A percentile compares a stretch with the other conserved stretches of the same genome.
Conservation (phyloP, 805 yeast species). For the Metschnikowia noctiluminum region DNA sequence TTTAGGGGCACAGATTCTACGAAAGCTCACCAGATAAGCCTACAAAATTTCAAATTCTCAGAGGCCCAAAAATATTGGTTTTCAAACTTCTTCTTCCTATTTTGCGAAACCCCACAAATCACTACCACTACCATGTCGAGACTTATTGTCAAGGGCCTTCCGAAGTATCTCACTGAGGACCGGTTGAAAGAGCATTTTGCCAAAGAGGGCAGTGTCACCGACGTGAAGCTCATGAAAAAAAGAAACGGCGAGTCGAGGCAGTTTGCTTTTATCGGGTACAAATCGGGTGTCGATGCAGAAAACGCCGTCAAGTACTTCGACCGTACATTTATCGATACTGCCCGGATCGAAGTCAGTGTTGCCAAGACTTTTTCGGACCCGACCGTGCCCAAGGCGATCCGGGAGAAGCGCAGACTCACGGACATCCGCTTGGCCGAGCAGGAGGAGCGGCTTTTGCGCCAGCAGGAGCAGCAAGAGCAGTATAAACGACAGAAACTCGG, state of each 20-base stretch:
- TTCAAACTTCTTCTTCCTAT: too few species aligned
- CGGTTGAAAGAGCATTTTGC: constrained; percentile 65
- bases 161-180: constrained; percentile 72
- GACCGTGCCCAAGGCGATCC: constrained; percentile 60
- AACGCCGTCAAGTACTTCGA: constrained; percentile 75
- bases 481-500: constrained; percentile 37
- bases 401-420: constrained; percentile 33
- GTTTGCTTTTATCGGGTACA: constrained; percentile 90
- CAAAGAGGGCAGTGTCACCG: constrained; percentile 68
- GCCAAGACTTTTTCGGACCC: constrained; percentile 90
- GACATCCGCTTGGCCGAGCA: constrained; percentile 42
- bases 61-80: too few species aligned
- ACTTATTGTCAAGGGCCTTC: constrained; percentile 87
- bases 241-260: constrained; percentile 84
- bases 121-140: constrained; percentile 57
- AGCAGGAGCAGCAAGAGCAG: constrained; percentile 37
- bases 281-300: constrained; percentile 68
- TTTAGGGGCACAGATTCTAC: too few species aligned
- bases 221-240: constrained; percentile 79
- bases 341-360: constrained; percentile 69
- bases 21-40: too few species aligned
- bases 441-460: constrained; percentile 41
- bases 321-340: constrained; percentile 77
- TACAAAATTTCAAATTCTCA: too few species aligned
- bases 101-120: background rate